Conservation (phyloP, 2,329 filamentous ascomycete species). For the Claviceps humidiphila region DNA sequence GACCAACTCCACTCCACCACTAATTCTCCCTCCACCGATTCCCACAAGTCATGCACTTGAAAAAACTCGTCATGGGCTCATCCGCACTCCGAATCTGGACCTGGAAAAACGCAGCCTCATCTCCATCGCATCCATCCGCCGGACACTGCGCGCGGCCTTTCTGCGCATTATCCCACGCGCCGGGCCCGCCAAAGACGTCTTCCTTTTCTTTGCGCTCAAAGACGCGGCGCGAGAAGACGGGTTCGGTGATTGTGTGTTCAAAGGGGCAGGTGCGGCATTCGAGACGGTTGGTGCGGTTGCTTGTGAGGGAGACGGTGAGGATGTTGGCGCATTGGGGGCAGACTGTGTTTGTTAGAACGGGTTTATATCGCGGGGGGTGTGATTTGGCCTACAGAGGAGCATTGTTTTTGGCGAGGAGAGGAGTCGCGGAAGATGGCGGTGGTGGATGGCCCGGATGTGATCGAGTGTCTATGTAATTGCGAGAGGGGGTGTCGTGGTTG, state of each 20-base stretch:
- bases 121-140: conserved; percentile 64
- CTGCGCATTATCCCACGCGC: conserved; percentile 83
- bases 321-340: conserved; percentile 77
- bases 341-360: conserved; percentile 33
- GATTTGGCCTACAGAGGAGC: conserved; percentile 47
- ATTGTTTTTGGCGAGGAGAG: conserved; percentile 25
- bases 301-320: conserved; percentile 55
- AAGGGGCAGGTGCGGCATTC: conserved; percentile 95
- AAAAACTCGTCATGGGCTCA: conserved; percentile 97
- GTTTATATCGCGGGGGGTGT: not conserved
- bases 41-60: conserved; percentile 62
- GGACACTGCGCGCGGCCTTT: conserved; percentile 75
- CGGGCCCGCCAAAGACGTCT: conserved; percentile 77
- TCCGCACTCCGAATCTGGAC: conserved; percentile 96
- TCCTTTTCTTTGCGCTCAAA: conserved; percentile 82
- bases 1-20: not conserved
- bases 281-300: conserved; percentile 60
- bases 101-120: conserved; percentile 86
- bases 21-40: conserved; percentile 58
- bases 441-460: not conserved
- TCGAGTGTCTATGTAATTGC: no score
- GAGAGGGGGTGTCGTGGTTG: not conserved
- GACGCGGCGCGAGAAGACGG: conserved; percentile 69
- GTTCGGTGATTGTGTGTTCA: conserved; percentile 66
- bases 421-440: conserved; percentile 1